Percentiles rank a stretch among this genome's conserved stretches.
Conservation (phyloP, 2,329 filamentous ascomycete genomes). For the Hypoxylon sp. region DNA sequence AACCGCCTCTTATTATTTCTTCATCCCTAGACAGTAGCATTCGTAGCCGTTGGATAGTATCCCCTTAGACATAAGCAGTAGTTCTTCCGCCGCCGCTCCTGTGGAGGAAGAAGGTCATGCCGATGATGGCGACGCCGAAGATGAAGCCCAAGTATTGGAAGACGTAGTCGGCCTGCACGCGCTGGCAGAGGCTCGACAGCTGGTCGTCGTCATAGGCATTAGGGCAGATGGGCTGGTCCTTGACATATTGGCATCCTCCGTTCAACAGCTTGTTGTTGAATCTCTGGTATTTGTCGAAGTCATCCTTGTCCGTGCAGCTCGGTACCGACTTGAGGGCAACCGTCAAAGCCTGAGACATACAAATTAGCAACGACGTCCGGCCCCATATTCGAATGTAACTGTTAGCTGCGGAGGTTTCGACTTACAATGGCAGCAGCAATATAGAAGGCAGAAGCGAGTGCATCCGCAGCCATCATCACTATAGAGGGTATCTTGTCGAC, state of each 20-base stretch:
- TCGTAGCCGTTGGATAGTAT: neutral
- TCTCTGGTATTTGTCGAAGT: neutral
- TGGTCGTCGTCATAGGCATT: slow-evolving; percentile 8
- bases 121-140: slow-evolving; percentile 36
- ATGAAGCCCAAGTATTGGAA: slow-evolving; percentile 43
- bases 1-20: neutral
- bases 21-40: neutral
- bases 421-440: slow-evolving; percentile 47
- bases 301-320: slow-evolving; percentile 39
- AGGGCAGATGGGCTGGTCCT: slow-evolving; percentile 19
- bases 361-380: neutral
- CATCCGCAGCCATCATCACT: slow-evolving; percentile 40
- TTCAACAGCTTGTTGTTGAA: slow-evolving; percentile 43
- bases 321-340: slow-evolving; percentile 43
- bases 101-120: slow-evolving; percentile 32
- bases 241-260: slow-evolving; percentile 39
- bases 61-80: slow-evolving; percentile 37
- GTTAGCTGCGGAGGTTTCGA: neutral
- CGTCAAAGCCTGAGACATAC: slow-evolving; percentile 40
- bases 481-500: slow-evolving; percentile 43
- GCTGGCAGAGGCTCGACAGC: slow-evolving; percentile 38
- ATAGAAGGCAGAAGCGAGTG: slow-evolving; percentile 44
- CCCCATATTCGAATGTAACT: neutral
- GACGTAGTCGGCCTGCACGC: slow-evolving; percentile 44
- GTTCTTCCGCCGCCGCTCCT: slow-evolving; percentile 29